Conservation (phyloP, 345 rosid genomes). For the Geranium brycei region DNA sequence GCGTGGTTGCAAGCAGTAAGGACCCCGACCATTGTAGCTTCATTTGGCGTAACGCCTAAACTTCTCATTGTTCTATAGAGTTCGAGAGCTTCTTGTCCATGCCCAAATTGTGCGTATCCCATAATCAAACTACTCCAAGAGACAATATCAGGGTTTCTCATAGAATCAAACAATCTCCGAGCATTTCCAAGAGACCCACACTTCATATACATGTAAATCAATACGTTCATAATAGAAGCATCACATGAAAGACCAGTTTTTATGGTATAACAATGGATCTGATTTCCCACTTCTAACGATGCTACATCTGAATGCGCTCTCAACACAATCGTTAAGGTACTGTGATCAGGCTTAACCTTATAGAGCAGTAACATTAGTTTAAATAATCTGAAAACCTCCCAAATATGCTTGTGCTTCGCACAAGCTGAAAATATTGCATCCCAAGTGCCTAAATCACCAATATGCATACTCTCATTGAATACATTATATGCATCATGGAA, state of each 20-base stretch:
- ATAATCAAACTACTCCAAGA: slow-evolving; percentile 64
- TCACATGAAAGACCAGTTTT: slow-evolving; percentile 39
- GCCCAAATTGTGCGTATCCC: slow-evolving; percentile 70
- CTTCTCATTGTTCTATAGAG: slow-evolving; percentile 44
- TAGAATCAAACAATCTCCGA: slow-evolving; percentile 31
- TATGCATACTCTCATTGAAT: slow-evolving; percentile 37
- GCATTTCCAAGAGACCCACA: slow-evolving; percentile 56
- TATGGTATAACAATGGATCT: slow-evolving; percentile 40
- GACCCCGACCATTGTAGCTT: slow-evolving; percentile 46
- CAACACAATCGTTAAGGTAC: slow-evolving; percentile 32
- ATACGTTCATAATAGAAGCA: slow-evolving; percentile 35
- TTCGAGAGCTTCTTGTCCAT: slow-evolving; percentile 51
- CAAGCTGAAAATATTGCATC: slow-evolving; percentile 57
- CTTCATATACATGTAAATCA: slow-evolving; percentile 65
- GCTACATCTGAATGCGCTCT: slow-evolving; percentile 55
- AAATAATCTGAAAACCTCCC: slow-evolving; percentile 44
- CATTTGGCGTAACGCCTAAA: slow-evolving; percentile 38
- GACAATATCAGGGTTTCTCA: slow-evolving; percentile 43
- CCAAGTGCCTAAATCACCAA: slow-evolving; percentile 56
- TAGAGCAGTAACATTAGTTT: slow-evolving; percentile 32
- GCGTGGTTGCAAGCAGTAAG: slow-evolving; percentile 71
- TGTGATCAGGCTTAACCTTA: slow-evolving; percentile 36
- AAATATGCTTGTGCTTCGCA: slow-evolving; percentile 36
- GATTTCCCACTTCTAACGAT: slow-evolving; percentile 52
- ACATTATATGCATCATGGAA: slow-evolving; percentile 27